phyloP scores from a whole-genome alignment of 2,329 filamentous ascomycete genomes.

The Ciborinia camelliae region DNA sequence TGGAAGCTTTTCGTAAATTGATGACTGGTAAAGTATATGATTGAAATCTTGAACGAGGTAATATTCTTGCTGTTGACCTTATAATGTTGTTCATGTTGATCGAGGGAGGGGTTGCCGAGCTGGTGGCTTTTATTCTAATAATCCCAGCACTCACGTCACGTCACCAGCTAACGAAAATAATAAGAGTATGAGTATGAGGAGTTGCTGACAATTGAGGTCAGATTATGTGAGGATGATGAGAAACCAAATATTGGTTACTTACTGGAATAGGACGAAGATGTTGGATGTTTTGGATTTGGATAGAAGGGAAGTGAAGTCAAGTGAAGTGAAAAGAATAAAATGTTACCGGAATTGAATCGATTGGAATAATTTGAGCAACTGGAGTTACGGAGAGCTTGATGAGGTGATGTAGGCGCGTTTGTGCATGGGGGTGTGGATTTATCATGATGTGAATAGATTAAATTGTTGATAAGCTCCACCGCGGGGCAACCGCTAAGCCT shows the following conservation, averaged over 20 bases:
- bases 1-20: conserved; percentile 28
- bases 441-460: background rate
- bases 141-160: conserved; percentile 5
- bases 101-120: background rate
- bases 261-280: background rate
- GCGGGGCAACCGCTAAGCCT: conserved; percentile 4
- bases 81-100: conserved; percentile 31
- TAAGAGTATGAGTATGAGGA: too few species aligned
- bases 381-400: conserved; percentile 12
- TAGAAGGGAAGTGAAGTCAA: too few species aligned
- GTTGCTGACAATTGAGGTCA: conserved; percentile 8
- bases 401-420: background rate
- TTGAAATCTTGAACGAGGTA: conserved; percentile 31
- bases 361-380: background rate
- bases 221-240: background rate
- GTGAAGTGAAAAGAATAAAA: background rate
- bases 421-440: conserved; percentile 8
- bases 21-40: conserved; percentile 28
- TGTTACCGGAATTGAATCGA: background rate
- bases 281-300: too few species aligned
- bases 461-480: conserved; percentile 1
- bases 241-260: background rate
- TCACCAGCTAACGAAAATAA: too few species aligned
- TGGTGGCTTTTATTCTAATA: conserved; percentile 8
- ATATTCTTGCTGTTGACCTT: conserved; percentile 28